Evolutionary conservation across 2,329 filamentous ascomycete genomes (phyloP).

Genomic region (Trichoderma polysporum): DNA sequence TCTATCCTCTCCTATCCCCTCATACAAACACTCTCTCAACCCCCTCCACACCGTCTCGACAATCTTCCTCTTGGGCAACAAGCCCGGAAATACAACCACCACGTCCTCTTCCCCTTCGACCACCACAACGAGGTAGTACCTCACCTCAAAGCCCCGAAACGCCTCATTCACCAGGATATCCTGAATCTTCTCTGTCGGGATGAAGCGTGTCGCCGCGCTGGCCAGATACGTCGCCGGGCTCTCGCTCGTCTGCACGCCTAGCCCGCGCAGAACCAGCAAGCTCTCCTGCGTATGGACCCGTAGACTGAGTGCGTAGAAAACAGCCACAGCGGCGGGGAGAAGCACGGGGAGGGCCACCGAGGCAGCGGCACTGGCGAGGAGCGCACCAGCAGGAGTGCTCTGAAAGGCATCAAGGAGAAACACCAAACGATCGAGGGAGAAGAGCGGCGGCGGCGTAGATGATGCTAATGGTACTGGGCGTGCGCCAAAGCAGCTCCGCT

Average conservation of each 20-base stretch:
- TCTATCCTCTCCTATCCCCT: slow-evolving; percentile 37
- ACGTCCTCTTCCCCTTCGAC: slow-evolving; percentile 85
- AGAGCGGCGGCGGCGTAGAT: slow-evolving; percentile 18
- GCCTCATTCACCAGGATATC: slow-evolving; percentile 96
- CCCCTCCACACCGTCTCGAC: slow-evolving; percentile 91
- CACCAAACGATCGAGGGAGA: slow-evolving; percentile 28
- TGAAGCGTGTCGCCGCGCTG: slow-evolving; percentile 55
- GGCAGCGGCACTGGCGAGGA: slow-evolving; percentile 35
- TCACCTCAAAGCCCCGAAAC: slow-evolving; percentile 86
- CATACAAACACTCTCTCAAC: slow-evolving; percentile 77
- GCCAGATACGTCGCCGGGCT: slow-evolving; percentile 61
- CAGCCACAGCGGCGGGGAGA: slow-evolving; percentile 36
- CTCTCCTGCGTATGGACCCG: slow-evolving; percentile 69
- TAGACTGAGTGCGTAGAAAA: slow-evolving; percentile 46
- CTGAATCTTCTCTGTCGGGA: slow-evolving; percentile 87
- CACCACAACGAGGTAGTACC: slow-evolving; percentile 85
- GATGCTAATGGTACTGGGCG: not conserved
- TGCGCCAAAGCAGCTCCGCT: slow-evolving; percentile 29
- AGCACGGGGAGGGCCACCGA: slow-evolving; percentile 42
- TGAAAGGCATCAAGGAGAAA: slow-evolving; percentile 30
- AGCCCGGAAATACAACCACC: slow-evolving; percentile 88
- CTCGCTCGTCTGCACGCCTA: slow-evolving; percentile 85
- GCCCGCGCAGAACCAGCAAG: slow-evolving; percentile 79
- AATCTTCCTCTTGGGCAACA: slow-evolving; percentile 71
- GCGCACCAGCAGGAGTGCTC: slow-evolving; percentile 35